Percentiles rank a stretch among this genome's conserved stretches.
Conservation (phyloP, 1,139 yeast genomes). For the Sugiyamaella neomexicana region DNA sequence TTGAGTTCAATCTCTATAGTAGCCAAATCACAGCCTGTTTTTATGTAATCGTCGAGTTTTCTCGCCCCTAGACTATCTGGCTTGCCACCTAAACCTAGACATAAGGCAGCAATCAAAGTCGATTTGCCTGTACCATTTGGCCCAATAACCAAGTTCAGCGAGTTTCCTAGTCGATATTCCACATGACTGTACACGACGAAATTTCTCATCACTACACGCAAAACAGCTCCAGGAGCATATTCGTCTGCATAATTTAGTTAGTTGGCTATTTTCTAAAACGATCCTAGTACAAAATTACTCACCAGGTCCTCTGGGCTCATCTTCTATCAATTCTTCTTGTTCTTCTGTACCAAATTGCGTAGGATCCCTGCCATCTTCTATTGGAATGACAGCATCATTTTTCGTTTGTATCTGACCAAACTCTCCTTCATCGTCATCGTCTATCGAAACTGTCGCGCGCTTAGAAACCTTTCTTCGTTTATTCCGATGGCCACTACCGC, state of each 20-base stretch:
- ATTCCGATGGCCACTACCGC: background rate
- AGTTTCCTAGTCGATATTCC: conserved; percentile 78
- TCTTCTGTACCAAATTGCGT: background rate
- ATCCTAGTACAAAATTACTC: conserved; percentile 10
- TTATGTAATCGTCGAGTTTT: conserved; percentile 68
- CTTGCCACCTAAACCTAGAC: conserved; percentile 84
- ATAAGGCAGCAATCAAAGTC: conserved; percentile 90
- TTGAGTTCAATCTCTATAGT: conserved; percentile 66
- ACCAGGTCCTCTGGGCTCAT: conserved; percentile 9
- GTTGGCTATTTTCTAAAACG: conserved; percentile 10
- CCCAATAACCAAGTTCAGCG: conserved; percentile 89
- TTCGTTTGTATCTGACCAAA: background rate
- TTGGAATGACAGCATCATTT: background rate
- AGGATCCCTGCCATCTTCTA: background rate
- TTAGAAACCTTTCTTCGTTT: conserved; percentile 1
- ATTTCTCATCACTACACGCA: conserved; percentile 64
- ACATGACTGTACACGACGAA: conserved; percentile 82
- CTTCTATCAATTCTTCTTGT: background rate
- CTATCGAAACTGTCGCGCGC: background rate
- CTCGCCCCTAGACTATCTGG: conserved; percentile 81
- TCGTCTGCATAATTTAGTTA: conserved; percentile 22
- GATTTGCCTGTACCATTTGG: conserved; percentile 98
- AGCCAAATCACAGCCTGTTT: conserved; percentile 62
- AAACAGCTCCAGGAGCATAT: conserved; percentile 59
- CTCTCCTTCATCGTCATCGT: conserved; percentile 1